A percentile compares a stretch with the other conserved stretches of the same genome.
phyloP scores from a whole-genome alignment of 2,329 filamentous ascomycete genomes.

The Aciculosporium take region DNA sequence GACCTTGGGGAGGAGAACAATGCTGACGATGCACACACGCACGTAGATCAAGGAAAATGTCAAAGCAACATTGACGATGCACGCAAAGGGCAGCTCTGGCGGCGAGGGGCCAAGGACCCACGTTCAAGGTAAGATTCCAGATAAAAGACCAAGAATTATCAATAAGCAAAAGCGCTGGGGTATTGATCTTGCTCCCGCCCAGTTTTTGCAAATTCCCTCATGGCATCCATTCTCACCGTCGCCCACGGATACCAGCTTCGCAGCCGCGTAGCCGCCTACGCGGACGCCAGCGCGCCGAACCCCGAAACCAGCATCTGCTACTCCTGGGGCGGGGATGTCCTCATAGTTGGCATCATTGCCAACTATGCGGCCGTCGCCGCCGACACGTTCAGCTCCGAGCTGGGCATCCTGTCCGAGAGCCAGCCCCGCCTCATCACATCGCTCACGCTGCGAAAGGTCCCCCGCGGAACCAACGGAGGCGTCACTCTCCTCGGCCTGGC shows the following conservation, averaged over 20 bases:
- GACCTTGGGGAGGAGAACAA: not conserved
- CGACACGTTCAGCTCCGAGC: slow-evolving; percentile 89
- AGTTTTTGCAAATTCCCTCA: slow-evolving; percentile 75
- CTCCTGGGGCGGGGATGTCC: slow-evolving; percentile 46
- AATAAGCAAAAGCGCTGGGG: not conserved
- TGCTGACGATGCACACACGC: not conserved
- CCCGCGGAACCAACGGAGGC: slow-evolving; percentile 85
- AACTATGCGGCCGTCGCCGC: slow-evolving; percentile 88
- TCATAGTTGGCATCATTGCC: slow-evolving; percentile 51
- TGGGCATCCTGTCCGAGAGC: slow-evolving; percentile 71
- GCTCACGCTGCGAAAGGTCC: slow-evolving; percentile 59
- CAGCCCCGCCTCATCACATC: slow-evolving; percentile 79
- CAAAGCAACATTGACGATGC: slow-evolving; percentile 70
- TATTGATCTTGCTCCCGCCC: slow-evolving; percentile 3
- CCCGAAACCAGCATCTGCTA: slow-evolving; percentile 37
- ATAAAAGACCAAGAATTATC: not conserved
- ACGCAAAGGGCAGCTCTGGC: slow-evolving; percentile 55
- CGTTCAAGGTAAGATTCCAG: slow-evolving; percentile 49
- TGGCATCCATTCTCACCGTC: slow-evolving; percentile 52
- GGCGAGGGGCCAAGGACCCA: slow-evolving; percentile 75
- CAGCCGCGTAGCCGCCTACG: slow-evolving; percentile 27
- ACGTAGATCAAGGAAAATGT: slow-evolving; percentile 67
- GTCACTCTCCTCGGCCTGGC: slow-evolving; percentile 62
- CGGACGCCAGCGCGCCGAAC: slow-evolving; percentile 16
- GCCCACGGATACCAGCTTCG: slow-evolving; percentile 47